Percentiles rank a stretch among this genome's conserved stretches.
These are phyloP conservation scores for Blastocystis sp. DNA, from an alignment of 352 stramenopile genomes.

Conservation along the genomic window DNA sequence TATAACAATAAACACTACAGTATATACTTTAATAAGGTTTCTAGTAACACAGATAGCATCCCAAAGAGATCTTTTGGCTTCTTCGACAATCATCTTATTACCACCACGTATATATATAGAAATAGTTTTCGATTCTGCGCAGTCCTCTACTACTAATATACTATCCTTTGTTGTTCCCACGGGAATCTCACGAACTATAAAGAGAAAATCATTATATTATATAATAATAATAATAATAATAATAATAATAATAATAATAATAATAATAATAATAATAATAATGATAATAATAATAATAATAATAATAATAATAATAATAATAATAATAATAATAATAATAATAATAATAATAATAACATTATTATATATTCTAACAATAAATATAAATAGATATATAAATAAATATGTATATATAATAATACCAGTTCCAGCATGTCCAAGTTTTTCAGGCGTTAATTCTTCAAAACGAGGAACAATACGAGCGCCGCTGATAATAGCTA, in stretches of 20 bases:
- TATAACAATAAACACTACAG: no score
- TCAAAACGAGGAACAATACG: slow-evolving; percentile 91
- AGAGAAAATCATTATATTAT: no score
- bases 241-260: no score
- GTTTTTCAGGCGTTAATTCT: slow-evolving; percentile 82
- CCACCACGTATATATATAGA: slow-evolving; percentile 89
- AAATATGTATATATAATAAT: background rate
- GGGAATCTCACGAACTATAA: slow-evolving; percentile 76
- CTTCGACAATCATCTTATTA: slow-evolving; percentile 97
- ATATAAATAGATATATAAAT: no score
- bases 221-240: background rate
- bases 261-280: no score
- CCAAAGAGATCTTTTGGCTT: slow-evolving; percentile 93
- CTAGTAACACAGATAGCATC: slow-evolving; percentile 97
- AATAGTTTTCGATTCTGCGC: slow-evolving; percentile 82
- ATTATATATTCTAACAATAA: no score
- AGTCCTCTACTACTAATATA: slow-evolving; percentile 96
- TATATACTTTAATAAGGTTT: slow-evolving; percentile 73
- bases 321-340: no score
- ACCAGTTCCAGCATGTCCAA: slow-evolving; percentile 60
- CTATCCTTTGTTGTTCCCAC: slow-evolving; percentile 89
- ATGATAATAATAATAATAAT: no score
- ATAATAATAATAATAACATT: no score
- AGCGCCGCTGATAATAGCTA: slow-evolving; percentile 92
- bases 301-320: no score